phyloP scores from a whole-genome alignment of 345 rosid genomes.

The Salix arbutifolia region DNA sequence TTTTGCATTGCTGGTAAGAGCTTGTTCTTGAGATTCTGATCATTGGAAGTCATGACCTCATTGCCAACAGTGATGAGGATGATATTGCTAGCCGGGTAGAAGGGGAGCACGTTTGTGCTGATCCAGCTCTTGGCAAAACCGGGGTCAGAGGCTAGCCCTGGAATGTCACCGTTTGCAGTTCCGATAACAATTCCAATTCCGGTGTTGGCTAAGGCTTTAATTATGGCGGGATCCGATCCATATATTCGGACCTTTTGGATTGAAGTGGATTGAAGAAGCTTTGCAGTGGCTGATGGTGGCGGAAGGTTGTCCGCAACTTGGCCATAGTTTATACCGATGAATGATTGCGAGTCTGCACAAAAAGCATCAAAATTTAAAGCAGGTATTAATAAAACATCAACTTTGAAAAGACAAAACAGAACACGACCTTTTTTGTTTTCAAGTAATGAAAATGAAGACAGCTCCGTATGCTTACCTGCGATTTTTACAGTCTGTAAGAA shows the following conservation, averaged over 20 bases:
- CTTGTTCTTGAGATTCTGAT: conserved; percentile 45
- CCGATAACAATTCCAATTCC: conserved; percentile 78
- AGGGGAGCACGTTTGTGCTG: conserved; percentile 63
- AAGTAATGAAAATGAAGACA: neutral
- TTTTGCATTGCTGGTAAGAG: conserved; percentile 84
- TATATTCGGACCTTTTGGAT: conserved; percentile 71
- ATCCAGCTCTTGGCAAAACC: conserved; percentile 75
- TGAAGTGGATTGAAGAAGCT: conserved; percentile 70
- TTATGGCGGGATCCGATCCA: conserved; percentile 79
- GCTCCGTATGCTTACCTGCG: conserved; percentile 40
- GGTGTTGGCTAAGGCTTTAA: conserved; percentile 71
- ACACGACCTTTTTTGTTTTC: neutral
- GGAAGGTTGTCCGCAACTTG: conserved; percentile 89
- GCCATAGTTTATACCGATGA: conserved; percentile 85
- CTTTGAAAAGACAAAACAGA: neutral
- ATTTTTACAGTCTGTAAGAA: conserved; percentile 19
- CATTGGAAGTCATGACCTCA: conserved; percentile 63
- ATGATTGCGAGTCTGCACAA: conserved; percentile 56
- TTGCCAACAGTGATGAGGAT: conserved; percentile 80
- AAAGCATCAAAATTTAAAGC: neutral
- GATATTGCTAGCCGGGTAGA: conserved; percentile 80
- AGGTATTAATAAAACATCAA: neutral
- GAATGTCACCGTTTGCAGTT: conserved; percentile 65
- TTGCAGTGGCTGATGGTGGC: conserved; percentile 73
- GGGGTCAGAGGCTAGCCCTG: conserved; percentile 74